Percentiles rank a stretch among this genome's conserved stretches.
phyloP scores from a whole-genome alignment of 2,329 filamentous ascomycete genomes.

The Lithohypha guttulata region DNA sequence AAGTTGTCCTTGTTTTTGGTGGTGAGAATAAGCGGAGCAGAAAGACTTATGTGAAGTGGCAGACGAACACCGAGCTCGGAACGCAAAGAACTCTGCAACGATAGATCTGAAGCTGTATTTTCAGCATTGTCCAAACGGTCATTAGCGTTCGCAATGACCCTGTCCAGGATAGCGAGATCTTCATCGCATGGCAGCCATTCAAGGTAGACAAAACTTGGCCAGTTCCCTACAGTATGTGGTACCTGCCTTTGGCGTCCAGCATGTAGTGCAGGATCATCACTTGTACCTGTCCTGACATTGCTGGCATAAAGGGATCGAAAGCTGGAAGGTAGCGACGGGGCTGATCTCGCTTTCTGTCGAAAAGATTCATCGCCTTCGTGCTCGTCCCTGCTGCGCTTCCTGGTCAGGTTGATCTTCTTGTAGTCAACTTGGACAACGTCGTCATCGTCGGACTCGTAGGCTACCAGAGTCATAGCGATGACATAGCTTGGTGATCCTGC shows the following conservation, averaged over 20 bases:
- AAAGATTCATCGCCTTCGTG: not conserved
- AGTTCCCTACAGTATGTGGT: conserved; percentile 79
- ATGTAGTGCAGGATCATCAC: conserved; percentile 75
- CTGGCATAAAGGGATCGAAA: conserved; percentile 90
- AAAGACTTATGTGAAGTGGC: conserved; percentile 85
- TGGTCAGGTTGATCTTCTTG: not conserved
- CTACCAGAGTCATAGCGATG: conserved; percentile 49
- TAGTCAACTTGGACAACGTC: not conserved
- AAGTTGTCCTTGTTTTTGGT: conserved; percentile 65
- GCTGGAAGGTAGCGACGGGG: conserved; percentile 49
- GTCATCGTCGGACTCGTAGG: conserved; percentile 43
- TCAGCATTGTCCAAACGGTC: not conserved
- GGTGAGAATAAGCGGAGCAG: conserved; percentile 63
- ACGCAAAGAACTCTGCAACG: conserved; percentile 51
- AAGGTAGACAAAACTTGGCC: conserved; percentile 85
- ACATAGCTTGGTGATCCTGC: conserved; percentile 1
- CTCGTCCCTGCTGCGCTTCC: conserved; percentile 1
- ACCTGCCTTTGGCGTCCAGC: conserved; percentile 70
- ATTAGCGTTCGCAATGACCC: conserved; percentile 21
- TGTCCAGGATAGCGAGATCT: conserved; percentile 26
- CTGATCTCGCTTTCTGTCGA: not conserved
- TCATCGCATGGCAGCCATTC: conserved; percentile 57
- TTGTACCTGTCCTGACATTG: conserved; percentile 62
- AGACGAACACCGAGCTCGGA: conserved; percentile 68
- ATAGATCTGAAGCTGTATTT: not conserved